Conservation (phyloP, 768 basidiomycete species). For the Obba rivulosa region DNA sequence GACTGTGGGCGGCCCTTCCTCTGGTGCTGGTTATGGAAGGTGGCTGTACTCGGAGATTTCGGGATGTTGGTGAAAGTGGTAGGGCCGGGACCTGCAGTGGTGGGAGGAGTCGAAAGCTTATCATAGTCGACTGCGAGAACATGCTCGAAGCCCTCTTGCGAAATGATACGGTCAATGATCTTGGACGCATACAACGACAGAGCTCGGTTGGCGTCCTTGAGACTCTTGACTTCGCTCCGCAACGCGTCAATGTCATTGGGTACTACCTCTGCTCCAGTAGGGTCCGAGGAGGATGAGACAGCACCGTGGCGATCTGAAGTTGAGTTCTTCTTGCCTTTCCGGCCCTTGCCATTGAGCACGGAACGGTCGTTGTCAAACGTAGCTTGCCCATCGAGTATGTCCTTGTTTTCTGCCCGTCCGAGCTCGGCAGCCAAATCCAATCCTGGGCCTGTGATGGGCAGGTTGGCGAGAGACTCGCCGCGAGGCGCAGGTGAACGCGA, state of each 20-base stretch:
- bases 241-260: constrained; percentile 68
- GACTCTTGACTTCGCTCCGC: constrained; percentile 80
- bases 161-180: constrained; percentile 96
- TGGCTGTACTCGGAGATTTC: constrained; percentile 21
- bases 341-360: constrained; percentile 38
- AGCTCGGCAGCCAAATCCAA: constrained; percentile 89
- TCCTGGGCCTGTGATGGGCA: constrained; percentile 85
- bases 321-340: constrained; percentile 21
- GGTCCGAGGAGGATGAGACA: constrained; percentile 26
- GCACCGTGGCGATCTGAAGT: constrained; percentile 26
- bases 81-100: constrained; percentile 31
- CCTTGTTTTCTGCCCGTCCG: constrained; percentile 87
- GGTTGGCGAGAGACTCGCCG: constrained; percentile 80
- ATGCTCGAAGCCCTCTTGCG: constrained; percentile 95
- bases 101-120: constrained; percentile 42
- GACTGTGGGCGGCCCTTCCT: constrained; percentile 60
- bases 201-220: constrained; percentile 95
- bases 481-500: constrained; percentile 45
- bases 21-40: constrained; percentile 18
- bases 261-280: constrained; percentile 39
- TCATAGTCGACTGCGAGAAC: constrained; percentile 93
- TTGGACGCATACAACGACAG: constrained; percentile 93
- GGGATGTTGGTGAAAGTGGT: constrained; percentile 19
- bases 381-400: constrained; percentile 54
- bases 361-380: constrained; percentile 49